Evolutionary conservation across 495 filamentous ascomycete genomes (phyloP), one percentile per base, ranked within the genome.

Genomic region (Geopyxis carbonaria): DNA sequence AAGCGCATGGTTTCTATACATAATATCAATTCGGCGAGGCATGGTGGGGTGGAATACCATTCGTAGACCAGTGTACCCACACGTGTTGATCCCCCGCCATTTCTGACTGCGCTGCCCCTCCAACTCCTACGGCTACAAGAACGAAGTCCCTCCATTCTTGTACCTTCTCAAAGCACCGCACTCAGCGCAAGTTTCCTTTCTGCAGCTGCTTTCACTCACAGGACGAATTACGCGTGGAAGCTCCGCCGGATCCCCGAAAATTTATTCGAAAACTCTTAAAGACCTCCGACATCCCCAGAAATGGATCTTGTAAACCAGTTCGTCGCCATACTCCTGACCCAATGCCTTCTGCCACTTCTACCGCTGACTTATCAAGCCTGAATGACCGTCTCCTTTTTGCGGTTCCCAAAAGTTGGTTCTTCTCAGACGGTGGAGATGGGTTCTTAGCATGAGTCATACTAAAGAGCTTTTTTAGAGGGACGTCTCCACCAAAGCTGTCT

Each of bases 351-450:
- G 8, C 15, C n/a, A 1, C 22, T 2, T 16, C 29, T 23, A 7
- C 16, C 14, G 31, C 37, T 46, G 28, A 50, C 28, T 29, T n/a
- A 38, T 34, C 14, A 3, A 87, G 80, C 66, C 67, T 95, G 53
- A 83, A 85, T 67, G 84, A 84, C 59, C 78, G 87, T 49, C 73
- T 95, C 32, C 72, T 97, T 44, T 94, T 97, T 56, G 89, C 89
- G 42, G 83, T 95, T 15, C 89, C 89, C 31, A 97, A 97, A 64
- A 97, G 85, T 83, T 64, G 59, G 80, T 74, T 38, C 24, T 34
- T 22, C 41, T 19, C n/a, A n/a, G n/a, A n/a, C n/a, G n/a, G n/a
- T n/a, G n/a, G n/a, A n/a, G n/a, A n/a, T 23, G 18, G 15, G 0
- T 14, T 30, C 30, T 16, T 19, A 34, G 37, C 38, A 38, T 45